These are phyloP conservation scores for Hyphopichia pseudoburtonii DNA, from an alignment of 1,139 yeast species.

Conservation along the genomic window DNA sequence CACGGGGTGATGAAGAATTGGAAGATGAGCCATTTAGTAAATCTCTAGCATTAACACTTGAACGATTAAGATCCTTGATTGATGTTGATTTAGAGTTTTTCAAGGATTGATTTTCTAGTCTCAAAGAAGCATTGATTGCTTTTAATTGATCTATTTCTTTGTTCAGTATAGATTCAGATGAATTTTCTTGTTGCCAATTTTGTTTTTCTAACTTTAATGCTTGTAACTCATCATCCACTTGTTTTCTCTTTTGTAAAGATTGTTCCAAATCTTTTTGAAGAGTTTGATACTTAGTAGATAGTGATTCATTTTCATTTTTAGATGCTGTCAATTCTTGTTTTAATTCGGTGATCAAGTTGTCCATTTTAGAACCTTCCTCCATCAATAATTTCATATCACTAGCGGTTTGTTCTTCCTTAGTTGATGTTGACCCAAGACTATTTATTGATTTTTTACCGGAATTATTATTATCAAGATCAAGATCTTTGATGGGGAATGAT, in stretches of 20 bases:
- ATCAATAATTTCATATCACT: slow-evolving; percentile 15
- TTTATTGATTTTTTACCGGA: not conserved
- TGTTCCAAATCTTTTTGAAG: slow-evolving; percentile 26
- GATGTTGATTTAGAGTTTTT: slow-evolving; percentile 22
- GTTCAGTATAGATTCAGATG: slow-evolving; percentile 9
- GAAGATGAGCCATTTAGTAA: not conserved
- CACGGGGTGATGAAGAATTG: not conserved
- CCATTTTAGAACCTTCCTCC: slow-evolving; percentile 43
- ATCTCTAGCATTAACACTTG: slow-evolving; percentile 8
- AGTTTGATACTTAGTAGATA: slow-evolving; percentile 17
- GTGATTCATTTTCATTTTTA: slow-evolving; percentile 15
- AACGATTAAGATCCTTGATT: slow-evolving; percentile 13
- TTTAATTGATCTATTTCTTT: slow-evolving; percentile 29
- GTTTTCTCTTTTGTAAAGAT: slow-evolving; percentile 20
- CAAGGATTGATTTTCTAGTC: slow-evolving; percentile 42
- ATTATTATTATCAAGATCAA: not conserved
- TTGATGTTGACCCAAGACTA: not conserved
- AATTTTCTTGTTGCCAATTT: slow-evolving; percentile 7
- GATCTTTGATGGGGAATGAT: not conserved
- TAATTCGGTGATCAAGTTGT: slow-evolving; percentile 26
- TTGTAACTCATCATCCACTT: slow-evolving; percentile 24
- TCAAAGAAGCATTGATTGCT: slow-evolving; percentile 33
- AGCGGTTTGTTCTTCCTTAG: slow-evolving; percentile 9
- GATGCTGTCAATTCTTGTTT: slow-evolving; percentile 7
- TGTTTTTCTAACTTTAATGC: slow-evolving; percentile 15